These are phyloP conservation scores for Dorcoceras hygrometricum DNA, from an alignment of 257 asterid species.

Conservation along the genomic window DNA sequence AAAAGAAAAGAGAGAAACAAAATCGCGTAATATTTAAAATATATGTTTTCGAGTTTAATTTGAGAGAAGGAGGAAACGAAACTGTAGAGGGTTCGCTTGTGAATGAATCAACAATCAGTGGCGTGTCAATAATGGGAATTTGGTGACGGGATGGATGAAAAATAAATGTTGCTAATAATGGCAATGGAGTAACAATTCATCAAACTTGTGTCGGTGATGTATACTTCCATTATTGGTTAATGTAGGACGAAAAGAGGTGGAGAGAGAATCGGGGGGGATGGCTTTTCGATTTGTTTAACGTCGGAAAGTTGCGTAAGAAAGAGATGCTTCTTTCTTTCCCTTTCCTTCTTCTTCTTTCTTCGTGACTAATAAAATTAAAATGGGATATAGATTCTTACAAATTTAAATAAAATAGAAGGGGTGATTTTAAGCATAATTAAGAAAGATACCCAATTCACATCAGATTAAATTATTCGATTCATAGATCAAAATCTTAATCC, in stretches of 20 bases:
- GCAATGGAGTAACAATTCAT: conserved; percentile 59
- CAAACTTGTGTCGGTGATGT: conserved; percentile 55
- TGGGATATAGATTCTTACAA: too few relatives aligned
- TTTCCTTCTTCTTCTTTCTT: background rate
- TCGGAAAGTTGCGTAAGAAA: conserved; percentile 75
- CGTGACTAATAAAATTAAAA: background rate
- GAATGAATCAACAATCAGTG: too few relatives aligned
- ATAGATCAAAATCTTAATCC: too few relatives aligned
- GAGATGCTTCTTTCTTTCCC: conserved; percentile 47
- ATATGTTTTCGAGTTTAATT: too few relatives aligned
- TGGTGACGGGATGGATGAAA: too few relatives aligned
- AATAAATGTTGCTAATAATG: conserved; percentile 54
- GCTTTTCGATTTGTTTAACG: conserved; percentile 96
- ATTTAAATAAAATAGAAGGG: background rate
- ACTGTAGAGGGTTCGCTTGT: background rate
- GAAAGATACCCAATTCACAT: too few relatives aligned
- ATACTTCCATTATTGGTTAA: conserved; percentile 56
- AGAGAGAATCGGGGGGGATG: conserved; percentile 26
- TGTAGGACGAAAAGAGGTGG: conserved; percentile 14
- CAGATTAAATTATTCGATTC: too few relatives aligned
- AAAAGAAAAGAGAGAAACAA: too few relatives aligned
- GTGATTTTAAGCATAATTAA: background rate
- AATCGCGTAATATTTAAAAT: too few relatives aligned
- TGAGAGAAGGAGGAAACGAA: too few relatives aligned
- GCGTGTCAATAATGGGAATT: background rate